phyloP scores from a whole-genome alignment of 352 stramenopile species.

The Pythium graminicola region DNA sequence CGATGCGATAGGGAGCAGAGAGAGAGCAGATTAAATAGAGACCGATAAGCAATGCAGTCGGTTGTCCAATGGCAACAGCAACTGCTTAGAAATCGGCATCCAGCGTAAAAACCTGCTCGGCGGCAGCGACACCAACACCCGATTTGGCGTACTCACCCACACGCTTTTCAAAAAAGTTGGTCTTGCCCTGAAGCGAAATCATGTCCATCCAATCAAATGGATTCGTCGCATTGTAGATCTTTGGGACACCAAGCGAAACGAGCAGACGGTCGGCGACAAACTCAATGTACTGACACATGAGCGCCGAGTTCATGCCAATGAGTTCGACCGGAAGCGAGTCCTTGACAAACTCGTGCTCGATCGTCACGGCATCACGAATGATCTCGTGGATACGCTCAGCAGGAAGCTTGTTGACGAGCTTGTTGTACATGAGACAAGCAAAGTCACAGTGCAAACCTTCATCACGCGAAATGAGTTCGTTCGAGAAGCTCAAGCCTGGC shows the following conservation, averaged over 20 bases:
- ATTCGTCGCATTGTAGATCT: conserved; percentile 93
- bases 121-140: conserved; percentile 88
- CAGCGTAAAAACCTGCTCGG: conserved; percentile 90
- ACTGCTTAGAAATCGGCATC: conserved; percentile 90
- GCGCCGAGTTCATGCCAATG: conserved; percentile 97
- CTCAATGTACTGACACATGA: conserved; percentile 99
- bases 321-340: conserved; percentile 97
- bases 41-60: conserved; percentile 1
- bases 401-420: conserved; percentile 96
- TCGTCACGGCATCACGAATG: conserved; percentile 92
- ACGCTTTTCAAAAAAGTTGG: conserved; percentile 98
- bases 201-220: conserved; percentile 99
- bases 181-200: conserved; percentile 98
- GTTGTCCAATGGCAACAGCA: not conserved
- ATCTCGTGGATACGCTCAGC: conserved; percentile 91
- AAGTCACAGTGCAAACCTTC: conserved; percentile 99
- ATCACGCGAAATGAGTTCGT: conserved; percentile 98
- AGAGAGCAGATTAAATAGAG: conserved; percentile 23
- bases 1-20: not conserved
- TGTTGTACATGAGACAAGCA: conserved; percentile 97
- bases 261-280: conserved; percentile 97
- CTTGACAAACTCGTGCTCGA: conserved; percentile 98
- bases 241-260: conserved; percentile 85
- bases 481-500: conserved; percentile 98
- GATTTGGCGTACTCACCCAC: conserved; percentile 99